Base-by-base conservation (phyloP, 2,329 filamentous ascomycete genomes). In the Sporothrix dimorphospora region DNA sequence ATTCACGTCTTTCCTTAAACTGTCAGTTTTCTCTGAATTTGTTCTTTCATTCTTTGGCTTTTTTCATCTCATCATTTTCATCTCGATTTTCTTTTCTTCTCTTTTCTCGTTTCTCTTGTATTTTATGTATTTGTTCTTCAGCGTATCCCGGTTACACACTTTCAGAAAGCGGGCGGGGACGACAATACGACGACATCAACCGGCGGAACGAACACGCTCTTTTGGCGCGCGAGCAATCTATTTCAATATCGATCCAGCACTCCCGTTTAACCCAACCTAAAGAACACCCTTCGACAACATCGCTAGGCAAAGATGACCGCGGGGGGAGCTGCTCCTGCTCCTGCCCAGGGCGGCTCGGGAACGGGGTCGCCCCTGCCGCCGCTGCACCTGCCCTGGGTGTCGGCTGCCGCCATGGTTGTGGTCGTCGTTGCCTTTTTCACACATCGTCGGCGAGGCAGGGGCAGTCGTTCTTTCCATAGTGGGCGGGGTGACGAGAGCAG, bases 241-340 rank as follows among this genome's bases (percentile, higher is more conserved):
- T 24, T 61, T 42, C 34, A 21, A 45, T 63, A 42, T 63, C 59
- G 24, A 30, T 6, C 14, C n/a, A n/a, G n/a, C n/a, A n/a, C n/a
- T n/a, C n/a, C n/a, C n/a, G n/a, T n/a, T n/a, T n/a, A n/a, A n/a
- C n/a, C n/a, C n/a, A n/a, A n/a, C n/a, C n/a, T n/a, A n/a, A n/a
- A n/a, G n/a, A n/a, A n/a, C n/a, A n/a, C n/a, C n/a, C n/a, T n/a
- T n/a, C n/a, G n/a, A n/a, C n/a, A n/a, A n/a, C n/a, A 1, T 65
- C 27, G 27, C 21, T 21, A 38, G 16, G 24, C 59, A 42, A 49
- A 21, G 27, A 67, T 67, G 65, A 51, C 45, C 24, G 65, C 65
- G 65, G 65, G 49, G 34, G n/a, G n/a, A 27, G 49, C 6, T 40
- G 66, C 66, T 69, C 66, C 66, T 69, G 57, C 53, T 51, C 19